phyloP scores from a whole-genome alignment of 2,329 filamentous ascomycete genomes.

The Neoarthrinium moseri region DNA sequence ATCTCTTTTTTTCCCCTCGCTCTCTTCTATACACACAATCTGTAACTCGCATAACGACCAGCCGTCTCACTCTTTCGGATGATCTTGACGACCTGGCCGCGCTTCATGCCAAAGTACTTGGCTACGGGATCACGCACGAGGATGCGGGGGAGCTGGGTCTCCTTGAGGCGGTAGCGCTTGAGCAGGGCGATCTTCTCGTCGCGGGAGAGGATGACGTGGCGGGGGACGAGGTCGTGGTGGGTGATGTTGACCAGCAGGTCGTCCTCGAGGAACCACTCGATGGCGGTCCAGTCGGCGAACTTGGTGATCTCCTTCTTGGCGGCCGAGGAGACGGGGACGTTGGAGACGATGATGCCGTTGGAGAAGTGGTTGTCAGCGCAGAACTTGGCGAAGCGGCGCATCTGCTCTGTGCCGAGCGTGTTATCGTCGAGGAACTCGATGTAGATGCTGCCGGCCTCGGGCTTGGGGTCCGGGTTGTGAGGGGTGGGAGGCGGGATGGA shows the following conservation, averaged over 20 bases:
- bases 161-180: conserved; percentile 90
- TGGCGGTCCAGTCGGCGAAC: conserved; percentile 72
- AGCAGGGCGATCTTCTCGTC: conserved; percentile 88
- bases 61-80: conserved; percentile 94
- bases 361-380: conserved; percentile 78
- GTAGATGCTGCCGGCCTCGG: conserved; percentile 85
- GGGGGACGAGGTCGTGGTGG: conserved; percentile 93
- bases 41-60: conserved; percentile 93
- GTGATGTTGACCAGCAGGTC: conserved; percentile 98
- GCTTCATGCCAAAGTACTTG: conserved; percentile 83
- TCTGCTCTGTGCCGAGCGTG: conserved; percentile 84
- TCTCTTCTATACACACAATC: conserved; percentile 59
- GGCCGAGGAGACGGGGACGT: conserved; percentile 77
- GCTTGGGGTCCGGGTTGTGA: conserved; percentile 65
- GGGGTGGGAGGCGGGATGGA: conserved; percentile 72
- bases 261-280: conserved; percentile 95
- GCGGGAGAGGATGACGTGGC: conserved; percentile 83
- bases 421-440: conserved; percentile 83
- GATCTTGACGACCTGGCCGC: conserved; percentile 97
- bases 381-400: conserved; percentile 84
- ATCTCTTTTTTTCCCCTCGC: conserved; percentile 1
- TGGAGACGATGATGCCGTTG: conserved; percentile 87
- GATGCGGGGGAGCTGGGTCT: conserved; percentile 93
- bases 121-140: conserved; percentile 90
- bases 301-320: conserved; percentile 84